Evolutionary conservation across 805 yeast species (phyloP).

Genomic region (Metschnikowia cerradonensis): DNA sequence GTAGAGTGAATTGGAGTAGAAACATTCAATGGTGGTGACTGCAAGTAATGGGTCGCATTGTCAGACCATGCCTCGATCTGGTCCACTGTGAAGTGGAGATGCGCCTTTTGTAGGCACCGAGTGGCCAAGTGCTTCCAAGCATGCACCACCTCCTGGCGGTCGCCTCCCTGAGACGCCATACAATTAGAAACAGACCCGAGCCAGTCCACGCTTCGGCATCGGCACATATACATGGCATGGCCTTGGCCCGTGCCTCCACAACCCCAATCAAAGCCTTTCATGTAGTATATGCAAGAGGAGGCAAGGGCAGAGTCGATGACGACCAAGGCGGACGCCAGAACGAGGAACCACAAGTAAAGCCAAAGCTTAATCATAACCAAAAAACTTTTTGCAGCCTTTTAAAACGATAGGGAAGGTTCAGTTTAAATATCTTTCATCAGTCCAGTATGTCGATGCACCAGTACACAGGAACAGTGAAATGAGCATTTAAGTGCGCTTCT

Average conservation of each 20-base stretch:
- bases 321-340: slow-evolving; percentile 10
- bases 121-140: slow-evolving; percentile 16
- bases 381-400: background rate
- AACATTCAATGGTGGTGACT: slow-evolving; percentile 10
- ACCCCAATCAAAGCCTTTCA: slow-evolving; percentile 19
- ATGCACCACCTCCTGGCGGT: slow-evolving; percentile 6
- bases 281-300: slow-evolving; percentile 17
- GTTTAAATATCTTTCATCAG: background rate
- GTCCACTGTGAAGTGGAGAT: slow-evolving; percentile 9
- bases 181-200: slow-evolving; percentile 17
- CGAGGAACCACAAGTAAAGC: background rate
- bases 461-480: background rate
- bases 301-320: slow-evolving; percentile 18
- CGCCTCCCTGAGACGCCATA: slow-evolving; percentile 14
- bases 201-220: slow-evolving; percentile 19
- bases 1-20: slow-evolving; percentile 10
- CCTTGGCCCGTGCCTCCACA: slow-evolving; percentile 21
- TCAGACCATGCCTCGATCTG: slow-evolving; percentile 9
- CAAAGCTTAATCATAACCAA: background rate
- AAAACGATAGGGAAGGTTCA: background rate
- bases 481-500: slow-evolving; percentile 2
- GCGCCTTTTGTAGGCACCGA: slow-evolving; percentile 15
- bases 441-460: background rate
- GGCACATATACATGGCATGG: slow-evolving; percentile 16
- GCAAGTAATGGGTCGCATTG: slow-evolving; percentile 15